Evolutionary conservation across 2,329 filamentous ascomycete species (phyloP).

Genomic region (Trichoderma sp.): DNA sequence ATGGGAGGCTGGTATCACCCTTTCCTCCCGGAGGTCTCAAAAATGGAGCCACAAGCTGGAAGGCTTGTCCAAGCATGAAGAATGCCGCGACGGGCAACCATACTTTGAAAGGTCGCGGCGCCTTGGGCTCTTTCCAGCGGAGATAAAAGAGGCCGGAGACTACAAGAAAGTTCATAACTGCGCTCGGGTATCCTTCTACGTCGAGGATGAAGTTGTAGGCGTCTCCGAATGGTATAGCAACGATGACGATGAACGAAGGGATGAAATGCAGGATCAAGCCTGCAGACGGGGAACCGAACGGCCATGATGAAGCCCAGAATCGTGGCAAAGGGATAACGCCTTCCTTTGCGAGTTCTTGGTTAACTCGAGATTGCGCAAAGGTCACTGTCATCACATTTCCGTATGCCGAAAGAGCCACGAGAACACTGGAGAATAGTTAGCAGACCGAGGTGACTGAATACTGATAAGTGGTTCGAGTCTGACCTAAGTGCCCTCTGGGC

Average conservation of each 20-base stretch:
- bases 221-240: conserved; percentile 25
- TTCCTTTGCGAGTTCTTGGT: conserved; percentile 24
- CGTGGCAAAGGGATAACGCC: conserved; percentile 21
- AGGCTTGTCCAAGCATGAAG: conserved; percentile 25
- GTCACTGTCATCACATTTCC: conserved; percentile 24
- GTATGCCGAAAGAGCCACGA: conserved; percentile 22
- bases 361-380: conserved; percentile 23
- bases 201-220: conserved; percentile 24
- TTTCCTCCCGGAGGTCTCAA: conserved; percentile 23
- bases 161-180: conserved; percentile 22
- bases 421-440: conserved; percentile 15
- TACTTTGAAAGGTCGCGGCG: conserved; percentile 23
- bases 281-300: conserved; percentile 21
- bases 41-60: conserved; percentile 26
- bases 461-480: background rate
- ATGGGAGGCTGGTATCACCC: conserved; percentile 25
- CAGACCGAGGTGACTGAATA: background rate
- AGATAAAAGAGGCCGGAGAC: conserved; percentile 24
- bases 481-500: conserved; percentile 22
- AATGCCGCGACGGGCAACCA: conserved; percentile 25
- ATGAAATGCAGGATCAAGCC: conserved; percentile 23
- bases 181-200: conserved; percentile 20
- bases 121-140: conserved; percentile 21
- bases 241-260: conserved; percentile 23
- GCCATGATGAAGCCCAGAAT: conserved; percentile 23